phyloP scores from a whole-genome alignment of 805 yeast species.

The Sungouiella thailandica region DNA sequence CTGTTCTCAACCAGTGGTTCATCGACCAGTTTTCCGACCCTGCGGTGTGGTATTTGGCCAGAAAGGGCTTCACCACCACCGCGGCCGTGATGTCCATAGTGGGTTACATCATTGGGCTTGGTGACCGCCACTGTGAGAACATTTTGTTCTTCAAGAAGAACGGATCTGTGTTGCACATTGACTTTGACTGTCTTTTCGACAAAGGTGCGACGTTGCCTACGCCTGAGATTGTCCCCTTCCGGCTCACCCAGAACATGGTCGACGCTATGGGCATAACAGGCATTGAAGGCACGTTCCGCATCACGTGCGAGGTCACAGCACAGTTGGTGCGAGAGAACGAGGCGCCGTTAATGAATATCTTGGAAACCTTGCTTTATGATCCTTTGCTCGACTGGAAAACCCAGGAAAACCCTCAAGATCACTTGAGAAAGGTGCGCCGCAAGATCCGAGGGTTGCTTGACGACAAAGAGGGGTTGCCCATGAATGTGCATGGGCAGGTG shows the following conservation, averaged over 20 bases:
- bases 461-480: conserved; percentile 75
- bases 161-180: conserved; percentile 88
- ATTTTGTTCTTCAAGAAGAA: conserved; percentile 64
- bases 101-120: conserved; percentile 89
- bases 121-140: conserved; percentile 96
- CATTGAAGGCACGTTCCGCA: conserved; percentile 84
- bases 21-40: conserved; percentile 88
- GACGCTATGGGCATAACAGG: conserved; percentile 89
- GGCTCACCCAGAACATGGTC: conserved; percentile 81
- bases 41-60: conserved; percentile 73
- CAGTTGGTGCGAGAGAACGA: conserved; percentile 70
- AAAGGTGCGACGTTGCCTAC: conserved; percentile 67
- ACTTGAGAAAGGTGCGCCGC: conserved; percentile 65
- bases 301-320: conserved; percentile 80
- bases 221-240: conserved; percentile 93
- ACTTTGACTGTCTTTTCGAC: conserved; percentile 93
- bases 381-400: conserved; percentile 78
- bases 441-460: conserved; percentile 79
- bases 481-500: conserved; percentile 90
- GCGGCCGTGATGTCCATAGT: conserved; percentile 97
- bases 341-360: conserved; percentile 77
- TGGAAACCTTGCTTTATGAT: conserved; percentile 90
- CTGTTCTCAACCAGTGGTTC: conserved; percentile 84
- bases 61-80: conserved; percentile 71
- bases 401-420: conserved; percentile 54